Percentiles rank a stretch among this genome's conserved stretches.
phyloP scores from a whole-genome alignment of 805 yeast genomes.

The Candida insectalens region DNA sequence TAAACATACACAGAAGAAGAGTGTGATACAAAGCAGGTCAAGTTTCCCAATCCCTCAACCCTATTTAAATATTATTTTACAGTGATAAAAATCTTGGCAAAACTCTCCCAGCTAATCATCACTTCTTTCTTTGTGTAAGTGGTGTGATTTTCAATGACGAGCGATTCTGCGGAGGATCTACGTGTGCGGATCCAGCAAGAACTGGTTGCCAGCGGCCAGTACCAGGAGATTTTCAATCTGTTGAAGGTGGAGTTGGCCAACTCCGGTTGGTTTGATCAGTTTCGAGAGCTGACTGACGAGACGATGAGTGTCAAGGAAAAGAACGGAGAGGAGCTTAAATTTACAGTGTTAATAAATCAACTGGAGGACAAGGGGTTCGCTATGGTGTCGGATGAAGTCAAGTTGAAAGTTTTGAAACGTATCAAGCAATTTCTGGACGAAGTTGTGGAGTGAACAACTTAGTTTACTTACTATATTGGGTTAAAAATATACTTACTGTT shows the following conservation, averaged over 20 bases:
- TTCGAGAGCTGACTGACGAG: slow-evolving; percentile 44
- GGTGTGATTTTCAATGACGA: slow-evolving; percentile 2
- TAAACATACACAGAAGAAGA: slow-evolving; percentile 1
- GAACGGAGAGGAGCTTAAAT: slow-evolving; percentile 26
- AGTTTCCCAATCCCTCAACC: too few species aligned
- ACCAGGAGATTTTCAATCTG: slow-evolving; percentile 59
- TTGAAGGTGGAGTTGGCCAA: slow-evolving; percentile 58
- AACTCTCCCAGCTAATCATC: background rate
- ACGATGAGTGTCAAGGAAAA: slow-evolving; percentile 25
- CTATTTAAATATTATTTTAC: too few species aligned
- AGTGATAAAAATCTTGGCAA: too few species aligned
- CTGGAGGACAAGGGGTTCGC: slow-evolving; percentile 60
- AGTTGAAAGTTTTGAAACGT: slow-evolving; percentile 45
- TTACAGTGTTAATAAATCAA: slow-evolving; percentile 38
- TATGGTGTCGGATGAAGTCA: slow-evolving; percentile 60
- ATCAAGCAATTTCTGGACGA: slow-evolving; percentile 51
- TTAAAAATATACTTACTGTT: background rate
- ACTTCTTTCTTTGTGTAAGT: too few species aligned
- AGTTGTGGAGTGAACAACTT: slow-evolving; percentile 26
- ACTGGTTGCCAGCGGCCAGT: slow-evolving; percentile 69
- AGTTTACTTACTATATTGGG: slow-evolving; percentile 15
- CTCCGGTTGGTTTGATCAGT: slow-evolving; percentile 80
- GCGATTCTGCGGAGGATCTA: slow-evolving; percentile 17
- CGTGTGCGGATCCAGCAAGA: slow-evolving; percentile 60
- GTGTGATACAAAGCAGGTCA: too few species aligned